Percentiles rank a stretch among this genome's conserved stretches.
Evolutionary conservation across 805 yeast genomes (phyloP).

Genomic region (Candida tammaniensis): DNA sequence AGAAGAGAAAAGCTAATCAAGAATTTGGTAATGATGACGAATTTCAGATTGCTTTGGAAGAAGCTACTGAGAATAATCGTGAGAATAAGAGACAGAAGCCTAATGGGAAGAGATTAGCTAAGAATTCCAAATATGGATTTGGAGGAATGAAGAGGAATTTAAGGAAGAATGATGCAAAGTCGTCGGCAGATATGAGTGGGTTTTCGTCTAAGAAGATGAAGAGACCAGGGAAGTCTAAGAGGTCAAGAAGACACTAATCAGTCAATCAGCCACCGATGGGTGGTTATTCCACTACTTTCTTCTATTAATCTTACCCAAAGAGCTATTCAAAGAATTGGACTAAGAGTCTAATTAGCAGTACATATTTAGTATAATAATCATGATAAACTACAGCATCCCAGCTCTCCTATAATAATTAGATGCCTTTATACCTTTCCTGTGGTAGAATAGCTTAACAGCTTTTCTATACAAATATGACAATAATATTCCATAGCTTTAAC

Average conservation of each 20-base stretch:
- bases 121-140: slow-evolving; percentile 68
- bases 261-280: no score
- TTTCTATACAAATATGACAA: no score
- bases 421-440: no score
- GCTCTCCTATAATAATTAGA: no score
- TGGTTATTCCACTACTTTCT: no score
- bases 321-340: no score
- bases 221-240: slow-evolving; percentile 45
- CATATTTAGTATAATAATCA: no score
- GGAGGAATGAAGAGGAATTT: slow-evolving; percentile 78
- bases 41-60: slow-evolving; percentile 90
- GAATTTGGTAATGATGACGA: slow-evolving; percentile 68
- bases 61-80: slow-evolving; percentile 59
- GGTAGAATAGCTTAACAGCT: no score
- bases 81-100: slow-evolving; percentile 51
- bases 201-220: slow-evolving; percentile 56
- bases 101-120: slow-evolving; percentile 65
- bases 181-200: slow-evolving; percentile 64
- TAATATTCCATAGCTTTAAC: no score
- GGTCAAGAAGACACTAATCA: slow-evolving; percentile 26
- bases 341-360: no score
- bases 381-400: no score
- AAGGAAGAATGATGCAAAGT: slow-evolving; percentile 69
- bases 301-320: no score
- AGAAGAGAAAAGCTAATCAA: slow-evolving; percentile 78